Evolutionary conservation across 495 filamentous ascomycete genomes (phyloP), one percentile per base, ranked within the genome.

Genomic region (Chlorociboria aeruginascens): DNA sequence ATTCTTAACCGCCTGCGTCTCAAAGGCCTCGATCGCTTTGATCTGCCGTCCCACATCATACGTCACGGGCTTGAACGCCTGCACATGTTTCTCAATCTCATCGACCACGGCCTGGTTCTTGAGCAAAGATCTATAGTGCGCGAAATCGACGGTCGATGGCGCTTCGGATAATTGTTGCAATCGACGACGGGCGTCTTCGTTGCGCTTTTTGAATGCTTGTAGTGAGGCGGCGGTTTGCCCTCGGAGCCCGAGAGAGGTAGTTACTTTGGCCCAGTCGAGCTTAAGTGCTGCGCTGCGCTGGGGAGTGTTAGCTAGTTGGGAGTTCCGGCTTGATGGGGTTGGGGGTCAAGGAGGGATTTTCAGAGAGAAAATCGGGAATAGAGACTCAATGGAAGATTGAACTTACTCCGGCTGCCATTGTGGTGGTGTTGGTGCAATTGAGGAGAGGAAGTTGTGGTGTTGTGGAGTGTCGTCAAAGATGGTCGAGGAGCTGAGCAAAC

Each of bases 241-340:
- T 70, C 85, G 86, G 67, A 99, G 86, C 61, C 92, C 90, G 61
- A 99, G 88, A 60, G 86, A 89, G 66, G 74, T 79, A 66, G 81
- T 80, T 63, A 97, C 78, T 71, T 86, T 87, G 69, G 73, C 75
- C 93, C 93, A 99, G 80, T 99, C 92, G 77, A 99, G 81, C 79
- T 95, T 99, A 70, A 90, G 79, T 72, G 93, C 89, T 73, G 92
- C 90, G 79, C 86, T 92, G 75, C 89, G 84, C 92, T 97, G 74
- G 67, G 33, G 29, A n/a, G 17, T 47, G 50, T 59, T 55, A 59
- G 56, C 53, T 54, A 2, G 7, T 10, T 14, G 14, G 13, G 31
- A 30, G 16, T 3, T 31, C 48, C 52, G 45, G 20, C 4, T 25
- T 25, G 25, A 32, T 32, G 17, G 40, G 33, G 33, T 44, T 16